Evolutionary conservation across 1,284 basidiomycete genomes (phyloP).

Genomic region (Cutaneotrichosporon spelunceum): DNA sequence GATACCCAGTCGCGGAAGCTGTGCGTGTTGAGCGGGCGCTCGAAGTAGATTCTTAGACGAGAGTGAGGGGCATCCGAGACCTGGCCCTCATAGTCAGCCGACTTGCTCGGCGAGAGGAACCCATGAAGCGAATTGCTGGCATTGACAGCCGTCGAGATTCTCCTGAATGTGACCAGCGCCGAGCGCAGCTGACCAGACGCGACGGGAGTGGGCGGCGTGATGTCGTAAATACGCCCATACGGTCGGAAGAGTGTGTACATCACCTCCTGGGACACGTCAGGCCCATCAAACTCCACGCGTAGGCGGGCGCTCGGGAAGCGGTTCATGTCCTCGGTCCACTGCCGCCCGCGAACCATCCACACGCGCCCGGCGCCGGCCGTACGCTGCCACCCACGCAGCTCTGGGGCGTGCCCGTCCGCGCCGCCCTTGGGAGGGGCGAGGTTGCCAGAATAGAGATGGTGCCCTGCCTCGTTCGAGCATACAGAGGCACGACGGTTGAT

Average conservation of each 20-base stretch:
- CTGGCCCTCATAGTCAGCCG: slow-evolving; percentile 40
- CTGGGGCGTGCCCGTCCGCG: slow-evolving; percentile 2
- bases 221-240: slow-evolving; percentile 73
- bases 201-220: slow-evolving; percentile 62
- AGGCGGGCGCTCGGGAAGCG: slow-evolving; percentile 71
- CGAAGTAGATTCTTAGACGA: slow-evolving; percentile 65
- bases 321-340: slow-evolving; percentile 86
- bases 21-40: slow-evolving; percentile 72
- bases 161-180: slow-evolving; percentile 62
- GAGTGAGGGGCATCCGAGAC: slow-evolving; percentile 52
- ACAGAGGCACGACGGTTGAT: background rate
- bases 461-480: slow-evolving; percentile 12
- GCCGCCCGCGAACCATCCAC: slow-evolving; percentile 76
- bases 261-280: slow-evolving; percentile 73
- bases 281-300: slow-evolving; percentile 78
- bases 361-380: slow-evolving; percentile 57
- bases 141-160: slow-evolving; percentile 67
- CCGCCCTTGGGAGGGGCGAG: slow-evolving; percentile 4
- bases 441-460: slow-evolving; percentile 22
- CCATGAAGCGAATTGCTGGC: slow-evolving; percentile 86
- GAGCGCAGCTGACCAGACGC: slow-evolving; percentile 67
- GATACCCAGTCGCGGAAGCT: slow-evolving; percentile 77
- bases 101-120: slow-evolving; percentile 54
- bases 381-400: slow-evolving; percentile 24
- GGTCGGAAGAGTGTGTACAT: slow-evolving; percentile 56